These are phyloP conservation scores for Naematelia aurantialba DNA, from an alignment of 768 basidiomycete genomes.

Conservation along the genomic window DNA sequence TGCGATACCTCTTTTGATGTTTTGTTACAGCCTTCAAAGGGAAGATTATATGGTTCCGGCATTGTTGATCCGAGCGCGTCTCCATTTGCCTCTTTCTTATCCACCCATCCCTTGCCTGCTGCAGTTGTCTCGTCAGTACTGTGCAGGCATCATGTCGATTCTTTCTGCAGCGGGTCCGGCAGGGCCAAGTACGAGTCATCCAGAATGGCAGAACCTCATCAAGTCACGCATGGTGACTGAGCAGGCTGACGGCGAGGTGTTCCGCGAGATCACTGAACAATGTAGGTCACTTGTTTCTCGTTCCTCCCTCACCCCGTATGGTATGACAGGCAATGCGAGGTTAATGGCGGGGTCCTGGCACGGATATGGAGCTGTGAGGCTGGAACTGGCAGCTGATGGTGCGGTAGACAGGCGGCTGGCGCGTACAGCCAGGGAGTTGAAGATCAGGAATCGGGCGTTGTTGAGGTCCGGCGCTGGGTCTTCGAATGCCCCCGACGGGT, in stretches of 20 bases:
- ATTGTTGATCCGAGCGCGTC: background rate
- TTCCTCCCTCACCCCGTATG: background rate
- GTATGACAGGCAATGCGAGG: too few species aligned
- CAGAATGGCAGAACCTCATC: slow-evolving; percentile 72
- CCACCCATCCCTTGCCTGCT: background rate
- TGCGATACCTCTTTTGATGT: background rate
- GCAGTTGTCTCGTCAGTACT: too few species aligned
- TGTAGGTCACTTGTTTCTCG: slow-evolving; percentile 58
- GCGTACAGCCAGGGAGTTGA: slow-evolving; percentile 84
- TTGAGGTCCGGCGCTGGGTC: slow-evolving; percentile 66
- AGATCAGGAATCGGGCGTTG: slow-evolving; percentile 84
- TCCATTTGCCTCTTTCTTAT: background rate
- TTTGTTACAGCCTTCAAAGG: too few species aligned
- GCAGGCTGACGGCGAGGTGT: slow-evolving; percentile 73
- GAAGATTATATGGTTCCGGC: background rate
- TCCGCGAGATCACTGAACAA: slow-evolving; percentile 83
- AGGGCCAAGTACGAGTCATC: slow-evolving; percentile 2
- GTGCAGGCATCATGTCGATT: background rate
- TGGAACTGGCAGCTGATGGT: background rate
- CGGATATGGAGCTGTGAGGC: too few species aligned
- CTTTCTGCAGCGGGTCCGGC: background rate
- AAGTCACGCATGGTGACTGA: slow-evolving; percentile 69
- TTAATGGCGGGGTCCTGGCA: too few species aligned
- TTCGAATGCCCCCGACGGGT: slow-evolving; percentile 38
- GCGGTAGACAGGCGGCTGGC: slow-evolving; percentile 77